Conservation (phyloP, 345 rosid genomes). For the Cardamine occulta region DNA sequence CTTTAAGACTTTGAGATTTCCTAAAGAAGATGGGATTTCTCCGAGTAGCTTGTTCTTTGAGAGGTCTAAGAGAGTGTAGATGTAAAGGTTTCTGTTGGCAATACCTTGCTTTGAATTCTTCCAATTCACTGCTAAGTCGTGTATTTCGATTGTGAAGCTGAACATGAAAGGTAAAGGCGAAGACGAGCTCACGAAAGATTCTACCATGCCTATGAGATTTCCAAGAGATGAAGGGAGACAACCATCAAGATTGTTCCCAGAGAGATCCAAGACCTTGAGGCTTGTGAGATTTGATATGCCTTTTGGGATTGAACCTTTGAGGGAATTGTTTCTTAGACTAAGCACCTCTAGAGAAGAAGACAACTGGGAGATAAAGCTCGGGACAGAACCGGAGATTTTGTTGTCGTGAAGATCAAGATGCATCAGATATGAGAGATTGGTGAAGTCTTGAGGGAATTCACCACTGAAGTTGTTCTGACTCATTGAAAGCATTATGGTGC, state of each 20-base stretch:
- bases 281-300: slow-evolving; percentile 42
- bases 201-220: slow-evolving; percentile 42
- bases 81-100: neutral
- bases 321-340: slow-evolving; percentile 47
- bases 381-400: slow-evolving; percentile 33
- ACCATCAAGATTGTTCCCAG: slow-evolving; percentile 45
- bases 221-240: slow-evolving; percentile 46
- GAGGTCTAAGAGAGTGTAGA: slow-evolving; percentile 50
- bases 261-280: slow-evolving; percentile 48
- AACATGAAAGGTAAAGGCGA: neutral
- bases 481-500: slow-evolving; percentile 17
- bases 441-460: slow-evolving; percentile 36
- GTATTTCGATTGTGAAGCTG: neutral
- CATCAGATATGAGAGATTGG: slow-evolving; percentile 11
- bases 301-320: slow-evolving; percentile 42
- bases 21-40: slow-evolving; percentile 45
- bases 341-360: slow-evolving; percentile 41
- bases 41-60: slow-evolving; percentile 50
- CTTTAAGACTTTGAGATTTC: slow-evolving; percentile 44
- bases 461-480: slow-evolving; percentile 39
- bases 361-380: slow-evolving; percentile 29
- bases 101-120: slow-evolving; percentile 44
- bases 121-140: slow-evolving; percentile 43
- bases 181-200: neutral
- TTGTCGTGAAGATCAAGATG: slow-evolving; percentile 53